Percentiles rank a stretch among this genome's conserved stretches.
Conservation (phyloP, 116 monocot genomes). For the Posidonia oceanica region DNA sequence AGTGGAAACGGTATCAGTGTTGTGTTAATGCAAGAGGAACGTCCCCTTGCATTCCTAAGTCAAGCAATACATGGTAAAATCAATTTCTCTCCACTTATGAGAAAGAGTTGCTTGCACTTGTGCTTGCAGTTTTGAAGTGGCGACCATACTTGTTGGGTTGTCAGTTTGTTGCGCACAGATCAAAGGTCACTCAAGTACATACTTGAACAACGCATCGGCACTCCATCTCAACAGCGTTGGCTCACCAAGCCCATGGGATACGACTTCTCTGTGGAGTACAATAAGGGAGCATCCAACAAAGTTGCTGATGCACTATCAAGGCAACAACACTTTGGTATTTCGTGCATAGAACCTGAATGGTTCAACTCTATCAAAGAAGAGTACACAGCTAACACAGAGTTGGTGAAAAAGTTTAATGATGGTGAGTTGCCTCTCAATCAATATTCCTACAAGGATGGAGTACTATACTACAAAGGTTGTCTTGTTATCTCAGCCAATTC, state of each 20-base stretch:
- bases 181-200: background rate
- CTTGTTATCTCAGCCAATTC: no score
- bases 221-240: slow-evolving; percentile 1
- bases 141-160: background rate
- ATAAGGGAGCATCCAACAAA: background rate
- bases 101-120: background rate
- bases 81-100: background rate
- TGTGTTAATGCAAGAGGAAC: background rate
- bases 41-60: no score
- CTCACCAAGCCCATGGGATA: background rate
- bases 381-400: background rate
- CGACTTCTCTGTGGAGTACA: background rate
- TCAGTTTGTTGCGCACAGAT: background rate
- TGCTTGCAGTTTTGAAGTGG: background rate
- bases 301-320: background rate
- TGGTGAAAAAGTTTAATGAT: no score
- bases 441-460: no score
- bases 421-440: no score
- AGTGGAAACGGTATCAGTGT: background rate
- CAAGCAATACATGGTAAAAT: background rate
- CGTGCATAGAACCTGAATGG: no score
- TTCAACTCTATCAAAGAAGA: background rate
- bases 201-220: background rate
- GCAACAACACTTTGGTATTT: background rate
- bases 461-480: no score